These are phyloP conservation scores for Cercis canadensis DNA, from an alignment of 306 rosid genomes.

Conservation along the genomic window DNA sequence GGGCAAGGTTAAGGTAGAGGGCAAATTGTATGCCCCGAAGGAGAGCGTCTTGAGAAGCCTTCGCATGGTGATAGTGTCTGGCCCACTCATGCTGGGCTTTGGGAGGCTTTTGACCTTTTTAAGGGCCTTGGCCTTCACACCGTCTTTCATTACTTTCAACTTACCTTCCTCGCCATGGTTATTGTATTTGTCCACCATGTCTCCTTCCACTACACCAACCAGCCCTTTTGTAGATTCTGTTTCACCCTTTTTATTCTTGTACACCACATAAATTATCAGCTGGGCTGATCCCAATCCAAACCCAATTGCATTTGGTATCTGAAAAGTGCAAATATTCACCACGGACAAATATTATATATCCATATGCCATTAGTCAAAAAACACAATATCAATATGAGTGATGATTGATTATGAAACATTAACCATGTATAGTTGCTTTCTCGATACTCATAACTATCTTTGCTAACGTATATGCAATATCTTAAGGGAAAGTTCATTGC, in stretches of 20 bases:
- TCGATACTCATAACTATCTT: too few species aligned
- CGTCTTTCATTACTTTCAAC: constrained; percentile 5
- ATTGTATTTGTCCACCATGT: not conserved
- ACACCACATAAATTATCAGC: constrained; percentile 38
- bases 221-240: constrained; percentile 26
- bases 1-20: too few species aligned
- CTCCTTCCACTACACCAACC: not conserved
- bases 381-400: too few species aligned
- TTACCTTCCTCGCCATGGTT: constrained; percentile 5
- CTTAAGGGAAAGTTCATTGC: too few species aligned
- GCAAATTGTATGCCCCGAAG: constrained; percentile 32
- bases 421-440: too few species aligned
- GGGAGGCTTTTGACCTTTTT: constrained; percentile 56
- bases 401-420: too few species aligned
- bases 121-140: too few species aligned
- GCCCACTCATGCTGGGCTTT: constrained; percentile 22
- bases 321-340: not conserved
- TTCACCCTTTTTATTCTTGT: constrained; percentile 43
- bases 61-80: constrained; percentile 31
- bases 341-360: not conserved
- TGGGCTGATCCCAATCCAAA: constrained; percentile 50
- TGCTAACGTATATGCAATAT: too few species aligned
- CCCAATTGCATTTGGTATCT: constrained; percentile 61
- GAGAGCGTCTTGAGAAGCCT: constrained; percentile 51
- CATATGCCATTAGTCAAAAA: not conserved